Evolutionary conservation across 2,329 filamentous ascomycete genomes (phyloP), one percentile per base, ranked within the genome.

Genomic region (Penicillium sumatraense): DNA sequence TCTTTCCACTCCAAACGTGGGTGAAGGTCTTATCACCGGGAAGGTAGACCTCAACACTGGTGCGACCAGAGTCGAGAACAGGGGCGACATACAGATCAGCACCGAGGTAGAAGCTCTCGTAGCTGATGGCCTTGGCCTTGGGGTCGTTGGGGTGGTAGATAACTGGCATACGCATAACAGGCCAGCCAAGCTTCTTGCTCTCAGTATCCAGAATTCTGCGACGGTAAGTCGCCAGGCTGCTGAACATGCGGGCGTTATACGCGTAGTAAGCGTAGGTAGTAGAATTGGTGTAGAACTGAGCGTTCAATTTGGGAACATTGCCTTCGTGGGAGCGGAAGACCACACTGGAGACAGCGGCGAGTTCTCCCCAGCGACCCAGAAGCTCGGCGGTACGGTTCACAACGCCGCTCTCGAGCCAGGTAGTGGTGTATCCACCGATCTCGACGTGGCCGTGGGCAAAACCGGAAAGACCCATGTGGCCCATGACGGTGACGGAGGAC

Each of bases 301-400:
- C 64, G 45, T 74, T 75, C 24, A 74, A 65, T 13, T 63, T 49
- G 1, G 72, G 72, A 2, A 74, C 69, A 59, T 74, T 75, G 10
- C 72, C 72, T 58, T 75, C 72, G 57, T 75, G 72, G 3, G 68
- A 68, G n/a, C 72, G 66, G 59, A 74, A 73, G 9, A 70, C 70
- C 0, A 63, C 59, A 42, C 69, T 71, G 33, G 62, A 66, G 18
- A 75, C 68, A 1, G 72, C 72, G 2, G 68, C 64, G 11, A 74
- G 59, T 50, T 75, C 72, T 8, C 71, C 72, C 72, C 72, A 75
- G 27, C 72, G 67, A 11, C 72, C 72, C 7, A 75, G 64, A 2
- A 75, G 63, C 47, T 72, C 71, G 0, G 72, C 63, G 1, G 67
- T 66, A 9, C 72, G 69, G 29, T 72, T 73, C 36, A 75, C 62